Percentiles rank a stretch among this genome's conserved stretches.
These are phyloP conservation scores for Pythium phragmitis DNA, from an alignment of 352 stramenopile species.

Conservation along the genomic window DNA sequence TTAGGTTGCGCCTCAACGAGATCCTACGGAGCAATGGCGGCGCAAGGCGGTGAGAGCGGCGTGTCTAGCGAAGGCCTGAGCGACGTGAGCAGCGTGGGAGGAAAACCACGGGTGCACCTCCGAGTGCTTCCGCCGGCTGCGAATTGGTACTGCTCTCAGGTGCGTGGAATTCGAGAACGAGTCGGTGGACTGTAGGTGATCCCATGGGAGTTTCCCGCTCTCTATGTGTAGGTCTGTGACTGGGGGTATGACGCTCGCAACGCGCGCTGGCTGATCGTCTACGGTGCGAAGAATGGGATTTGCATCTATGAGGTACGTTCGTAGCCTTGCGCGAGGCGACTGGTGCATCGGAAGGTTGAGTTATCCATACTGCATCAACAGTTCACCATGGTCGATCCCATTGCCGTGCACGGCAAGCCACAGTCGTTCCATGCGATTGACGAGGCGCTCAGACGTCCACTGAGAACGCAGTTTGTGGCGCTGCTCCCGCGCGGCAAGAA, in stretches of 20 bases:
- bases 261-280: constrained; percentile 45
- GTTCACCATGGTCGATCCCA: constrained; percentile 5
- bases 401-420: neutral
- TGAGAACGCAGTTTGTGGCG: constrained; percentile 35
- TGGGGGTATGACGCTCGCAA: constrained; percentile 41
- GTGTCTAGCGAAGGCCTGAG: neutral
- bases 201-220: too few relatives aligned
- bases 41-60: neutral
- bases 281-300: constrained; percentile 59
- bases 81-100: neutral
- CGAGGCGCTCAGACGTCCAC: constrained; percentile 16
- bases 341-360: too few relatives aligned
- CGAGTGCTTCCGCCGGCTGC: constrained; percentile 55
- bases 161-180: constrained; percentile 23
- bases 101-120: constrained; percentile 18
- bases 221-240: constrained; percentile 43
- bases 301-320: constrained; percentile 58
- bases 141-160: constrained; percentile 84
- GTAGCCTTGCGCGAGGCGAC: too few relatives aligned
- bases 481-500: constrained; percentile 54
- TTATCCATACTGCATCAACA: neutral
- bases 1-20: neutral
- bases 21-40: neutral
- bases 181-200: neutral
- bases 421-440: constrained; percentile 7